phyloP scores from a whole-genome alignment of 2,329 filamentous ascomycete species.

The Pseudocercospora musae region DNA sequence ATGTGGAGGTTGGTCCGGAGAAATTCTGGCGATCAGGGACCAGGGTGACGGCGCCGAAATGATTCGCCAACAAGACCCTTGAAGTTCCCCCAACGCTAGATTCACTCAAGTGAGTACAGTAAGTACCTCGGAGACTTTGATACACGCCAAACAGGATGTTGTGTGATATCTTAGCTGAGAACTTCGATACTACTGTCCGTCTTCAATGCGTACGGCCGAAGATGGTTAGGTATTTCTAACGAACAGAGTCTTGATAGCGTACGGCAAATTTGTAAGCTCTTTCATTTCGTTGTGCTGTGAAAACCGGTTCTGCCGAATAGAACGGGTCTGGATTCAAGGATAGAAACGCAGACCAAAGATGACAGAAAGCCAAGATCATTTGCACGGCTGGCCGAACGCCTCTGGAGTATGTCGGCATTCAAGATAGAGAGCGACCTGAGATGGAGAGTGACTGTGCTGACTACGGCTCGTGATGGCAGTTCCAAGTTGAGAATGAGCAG shows the following conservation, averaged over 20 bases:
- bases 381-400: conserved; percentile 1
- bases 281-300: background rate
- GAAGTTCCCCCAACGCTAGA: background rate
- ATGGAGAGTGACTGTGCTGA: background rate
- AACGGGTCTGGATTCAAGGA: background rate
- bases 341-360: background rate
- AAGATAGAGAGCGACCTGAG: background rate
- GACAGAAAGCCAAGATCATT: background rate
- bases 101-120: background rate
- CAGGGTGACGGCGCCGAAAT: background rate
- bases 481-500: conserved; percentile 7
- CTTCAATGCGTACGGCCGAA: background rate
- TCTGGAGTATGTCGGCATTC: conserved; percentile 5
- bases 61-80: background rate
- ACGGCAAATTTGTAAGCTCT: background rate
- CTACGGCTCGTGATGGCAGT: background rate
- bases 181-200: background rate
- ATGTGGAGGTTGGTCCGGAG: background rate
- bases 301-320: background rate
- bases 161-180: background rate
- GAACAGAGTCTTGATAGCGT: background rate
- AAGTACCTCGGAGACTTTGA: background rate
- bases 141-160: background rate
- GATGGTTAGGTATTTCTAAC: background rate
- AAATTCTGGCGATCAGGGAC: background rate